Base-by-base conservation (phyloP, 2,329 filamentous ascomycete species). In the Sphaceloma murrayae region DNA sequence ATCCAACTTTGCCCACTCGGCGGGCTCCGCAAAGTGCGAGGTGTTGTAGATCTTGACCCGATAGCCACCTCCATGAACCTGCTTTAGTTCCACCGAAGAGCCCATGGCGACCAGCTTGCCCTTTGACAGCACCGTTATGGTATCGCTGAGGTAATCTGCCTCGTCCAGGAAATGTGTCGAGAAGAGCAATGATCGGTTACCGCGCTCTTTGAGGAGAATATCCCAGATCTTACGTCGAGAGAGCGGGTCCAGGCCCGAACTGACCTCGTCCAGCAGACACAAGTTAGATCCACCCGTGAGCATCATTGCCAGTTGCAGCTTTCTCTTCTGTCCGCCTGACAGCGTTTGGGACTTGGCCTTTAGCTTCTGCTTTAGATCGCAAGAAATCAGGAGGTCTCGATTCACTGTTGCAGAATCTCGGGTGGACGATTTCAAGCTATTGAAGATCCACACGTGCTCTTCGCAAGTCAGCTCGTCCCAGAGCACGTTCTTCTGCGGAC, bases 141-240 rank as follows among this genome's bases (percentile, higher is more conserved):
- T 81, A 57, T 95, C 89, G 0, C 87, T 82, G 1, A 95, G 72
- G 1, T 94, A 69, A 57, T 95, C 88, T 0, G 88, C 89, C 62
- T 95, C 89, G 56, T 95, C 89, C 6, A 95, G 70, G 61, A 94
- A 95, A 60, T 95, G 89, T 0, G 88, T 95, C 0, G 88, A 95
- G 46, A 95, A 63, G 31, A 95, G 76, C 54, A 94, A 83, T 0
- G 88, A 94, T 31, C 88, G 72, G 48, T 72, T 72, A 14, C 86
- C 87, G 46, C 88, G 77, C 61, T 94, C 87, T 1, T 82, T 82
- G 9, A 94, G 69, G 16, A 95, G 68, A 48, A 95, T 95, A 53
- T 94, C 86, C 88, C 88, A 95, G 17, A 95, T 85, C 64, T 94
- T 94, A 19, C 87, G 70, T 45, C 89, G 73, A 14, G 83, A 88